Base-by-base conservation (phyloP, 495 filamentous ascomycete species). In the Tuber indicum region DNA sequence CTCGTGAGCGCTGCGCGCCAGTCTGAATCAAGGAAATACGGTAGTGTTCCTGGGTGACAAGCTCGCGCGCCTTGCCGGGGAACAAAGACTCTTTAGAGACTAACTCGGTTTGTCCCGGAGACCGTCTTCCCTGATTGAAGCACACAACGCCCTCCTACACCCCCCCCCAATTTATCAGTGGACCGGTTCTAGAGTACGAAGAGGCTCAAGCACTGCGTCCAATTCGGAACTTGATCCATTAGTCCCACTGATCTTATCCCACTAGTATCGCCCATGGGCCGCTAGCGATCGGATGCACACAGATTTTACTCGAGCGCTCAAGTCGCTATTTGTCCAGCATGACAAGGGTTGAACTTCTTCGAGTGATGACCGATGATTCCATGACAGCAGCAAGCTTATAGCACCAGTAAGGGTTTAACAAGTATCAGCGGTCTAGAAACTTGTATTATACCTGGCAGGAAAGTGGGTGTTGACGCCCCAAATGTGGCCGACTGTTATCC, bases 341-440 rank as follows among this genome's bases (percentile, higher is more conserved):
- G 58, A 66, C 52, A 62, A 3, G 58, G 26, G 58, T 66, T 66
- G 58, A 36, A 6, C 1, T 36, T 14, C 58, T 36, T 66, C 58
- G 58, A 66, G 58, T 66, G 58, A 66, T 66, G 0, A 36, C n/a
- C 14, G 58, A 19, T 66, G 58, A 66, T 26, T 66, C 58, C 4
- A 1, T 26, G 17, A 7, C 42, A 3, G 58, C 58, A 66, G 26
- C 58, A 62, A 32, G 26, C 58, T 7, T 66, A 66, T 66, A 66
- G 58, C 58, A 66, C 58, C 58, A 66, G 58, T 66, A 32, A 66
- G 58, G 58, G 58, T 8, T 66, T 66, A 66, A 66, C 58, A 66
- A 66, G 58, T 66, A 66, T 66, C 58, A 66, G 58, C 16, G 26
- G 58, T 36, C 12, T 7, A 19, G 58, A 66, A 66, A 19, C 26